phyloP scores from a whole-genome alignment of 2,329 filamentous ascomycete genomes.

The Apiospora kogelbergensis region DNA sequence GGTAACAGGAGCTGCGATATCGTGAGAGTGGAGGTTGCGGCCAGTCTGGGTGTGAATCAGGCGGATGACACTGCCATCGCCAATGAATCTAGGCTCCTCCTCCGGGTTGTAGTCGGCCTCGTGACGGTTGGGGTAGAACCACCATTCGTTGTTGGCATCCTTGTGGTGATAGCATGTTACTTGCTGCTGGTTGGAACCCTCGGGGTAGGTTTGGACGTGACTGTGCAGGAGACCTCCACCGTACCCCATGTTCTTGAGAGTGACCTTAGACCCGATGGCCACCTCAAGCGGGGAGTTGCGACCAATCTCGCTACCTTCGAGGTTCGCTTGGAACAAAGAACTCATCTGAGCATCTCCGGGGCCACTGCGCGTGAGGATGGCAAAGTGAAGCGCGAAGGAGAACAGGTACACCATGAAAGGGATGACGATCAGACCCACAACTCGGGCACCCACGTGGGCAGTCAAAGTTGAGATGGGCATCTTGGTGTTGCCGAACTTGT shows the following conservation, averaged over 20 bases:
- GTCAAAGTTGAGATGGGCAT: conserved; percentile 71
- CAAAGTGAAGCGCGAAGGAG: conserved; percentile 93
- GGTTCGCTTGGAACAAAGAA: conserved; percentile 96
- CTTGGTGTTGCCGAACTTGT: conserved; percentile 91
- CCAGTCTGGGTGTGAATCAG: conserved; percentile 94
- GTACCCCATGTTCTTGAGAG: conserved; percentile 99
- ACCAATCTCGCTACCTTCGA: conserved; percentile 89
- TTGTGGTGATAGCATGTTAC: conserved; percentile 99
- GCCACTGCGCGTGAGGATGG: conserved; percentile 88
- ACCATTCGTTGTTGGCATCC: conserved; percentile 99
- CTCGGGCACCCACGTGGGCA: conserved; percentile 76
- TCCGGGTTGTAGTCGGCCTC: conserved; percentile 72
- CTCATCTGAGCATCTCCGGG: conserved; percentile 99
- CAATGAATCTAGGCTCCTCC: conserved; percentile 72
- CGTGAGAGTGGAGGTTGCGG: conserved; percentile 94
- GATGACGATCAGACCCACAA: conserved; percentile 84
- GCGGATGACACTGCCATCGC: conserved; percentile 75
- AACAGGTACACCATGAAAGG: conserved; percentile 92
- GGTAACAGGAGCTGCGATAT: conserved; percentile 82
- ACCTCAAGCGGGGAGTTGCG: conserved; percentile 93
- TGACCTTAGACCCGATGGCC: conserved; percentile 83
- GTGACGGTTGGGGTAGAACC: conserved; percentile 90
- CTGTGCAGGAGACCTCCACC: conserved; percentile 95
- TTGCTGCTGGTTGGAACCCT: conserved; percentile 92
- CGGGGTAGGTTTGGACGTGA: conserved; percentile 93